Evolutionary conservation across 768 basidiomycete species (phyloP).

Genomic region (Psilocybe subaeruginosa): DNA sequence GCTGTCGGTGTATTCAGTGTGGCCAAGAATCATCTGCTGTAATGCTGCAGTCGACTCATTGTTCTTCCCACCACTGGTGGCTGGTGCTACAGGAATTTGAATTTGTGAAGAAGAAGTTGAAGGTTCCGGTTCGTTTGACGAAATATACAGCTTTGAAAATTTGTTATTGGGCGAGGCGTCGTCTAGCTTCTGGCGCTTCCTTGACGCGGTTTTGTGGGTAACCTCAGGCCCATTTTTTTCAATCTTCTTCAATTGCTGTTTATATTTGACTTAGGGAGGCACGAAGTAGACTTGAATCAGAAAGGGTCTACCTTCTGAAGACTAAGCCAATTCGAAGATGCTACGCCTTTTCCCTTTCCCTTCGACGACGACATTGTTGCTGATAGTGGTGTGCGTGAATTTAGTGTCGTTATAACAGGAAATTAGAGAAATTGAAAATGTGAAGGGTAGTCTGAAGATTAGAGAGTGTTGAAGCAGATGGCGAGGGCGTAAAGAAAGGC

Average conservation of each 20-base stretch:
- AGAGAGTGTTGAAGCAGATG: too few relatives aligned
- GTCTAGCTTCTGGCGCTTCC: conserved; percentile 34
- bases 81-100: conserved; percentile 1
- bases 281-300: background rate
- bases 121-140: conserved; percentile 3
- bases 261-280: background rate
- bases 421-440: too few relatives aligned
- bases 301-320: conserved; percentile 48
- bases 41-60: conserved; percentile 51
- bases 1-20: conserved; percentile 38
- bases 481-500: too few relatives aligned
- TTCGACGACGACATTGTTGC: background rate
- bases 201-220: background rate
- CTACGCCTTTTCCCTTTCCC: conserved; percentile 7
- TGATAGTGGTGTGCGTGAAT: background rate
- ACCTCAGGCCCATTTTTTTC: conserved; percentile 11
- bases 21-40: conserved; percentile 57
- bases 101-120: conserved; percentile 5
- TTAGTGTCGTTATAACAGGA: too few relatives aligned
- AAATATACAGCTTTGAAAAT: conserved; percentile 6
- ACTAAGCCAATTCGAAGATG: conserved; percentile 65
- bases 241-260: background rate
- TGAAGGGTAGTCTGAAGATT: too few relatives aligned
- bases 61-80: conserved; percentile 32
- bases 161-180: conserved; percentile 6